Base-by-base conservation (phyloP, 257 asterid genomes). In the Lycium barbarum region DNA sequence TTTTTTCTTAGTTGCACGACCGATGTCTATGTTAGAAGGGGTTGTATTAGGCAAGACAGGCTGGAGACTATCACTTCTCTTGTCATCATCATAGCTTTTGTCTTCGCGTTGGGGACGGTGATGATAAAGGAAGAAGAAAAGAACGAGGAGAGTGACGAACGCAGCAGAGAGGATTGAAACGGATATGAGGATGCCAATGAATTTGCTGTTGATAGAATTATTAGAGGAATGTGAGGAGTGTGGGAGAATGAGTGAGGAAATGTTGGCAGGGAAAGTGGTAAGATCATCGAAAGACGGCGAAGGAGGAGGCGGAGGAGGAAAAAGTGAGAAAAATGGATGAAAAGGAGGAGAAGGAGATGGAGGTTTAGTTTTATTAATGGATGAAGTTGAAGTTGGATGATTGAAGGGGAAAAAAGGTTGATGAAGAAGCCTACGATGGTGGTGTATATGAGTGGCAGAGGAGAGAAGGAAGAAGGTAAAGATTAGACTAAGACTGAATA, bases 201-300 rank as follows among this genome's bases (percentile, higher is more conserved):
- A 92, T 82, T 91, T 95, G n/a, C 18, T 85, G 0, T 89, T 85
- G 70, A 89, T 82, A 83, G 94, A 91, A 47, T 85, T 90, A 83
- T 84, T 88, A 57, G 95, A 62, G 86, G 93, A 84, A 17, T 85
- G 83, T 74, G 94, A 61, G 38, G 98, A 76, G n/a, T 65, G 91
- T 9, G 98, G 98, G 79, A 93, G 90, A 84, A 90, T 92, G 85
- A 94, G 93, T 83, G 98, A 94, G 84, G 99, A 96, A 85, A 96
- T 91, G 83, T 96, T 96, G 73, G 99, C 98, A 18, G 99, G 98
- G 49, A 93, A 91, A 2, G 96, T 89, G 54, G 93, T 85, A 61
- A 89, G 62, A 10, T 90, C 62, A 81, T 91, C 9, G 80, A 87
- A 33, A 68, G 91, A 40, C 54, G 62, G 65, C 1, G 90, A 84